A percentile compares a stretch with the other conserved stretches of the same genome.
phyloP scores from a whole-genome alignment of 202 grass and related monocot species.

The Setaria italica region DNA sequence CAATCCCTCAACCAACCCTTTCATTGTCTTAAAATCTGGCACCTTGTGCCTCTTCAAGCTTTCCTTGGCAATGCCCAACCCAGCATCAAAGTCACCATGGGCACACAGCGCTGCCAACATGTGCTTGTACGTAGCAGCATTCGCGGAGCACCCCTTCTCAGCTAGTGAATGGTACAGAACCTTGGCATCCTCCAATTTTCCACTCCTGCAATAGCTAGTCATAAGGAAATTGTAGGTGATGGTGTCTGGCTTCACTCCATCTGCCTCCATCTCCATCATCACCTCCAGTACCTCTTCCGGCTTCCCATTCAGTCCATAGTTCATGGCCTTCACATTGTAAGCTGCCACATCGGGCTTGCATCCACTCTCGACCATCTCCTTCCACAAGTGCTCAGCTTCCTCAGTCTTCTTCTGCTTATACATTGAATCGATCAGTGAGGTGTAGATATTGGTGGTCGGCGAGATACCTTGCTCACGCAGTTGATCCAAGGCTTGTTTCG shows the following conservation, averaged over 20 bases:
- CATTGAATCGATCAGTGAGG: conserved; percentile 66
- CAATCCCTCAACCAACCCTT: conserved; percentile 66
- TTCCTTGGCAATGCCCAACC: conserved; percentile 65
- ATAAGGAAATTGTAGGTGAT: conserved; percentile 87
- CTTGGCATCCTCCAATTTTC: conserved; percentile 63
- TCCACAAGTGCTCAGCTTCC: conserved; percentile 67
- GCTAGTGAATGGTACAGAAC: conserved; percentile 53
- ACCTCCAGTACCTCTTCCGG: conserved; percentile 52
- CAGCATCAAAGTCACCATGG: conserved; percentile 65
- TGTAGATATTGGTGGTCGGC: conserved; percentile 64
- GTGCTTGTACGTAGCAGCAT: conserved; percentile 57
- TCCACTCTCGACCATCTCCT: conserved; percentile 68
- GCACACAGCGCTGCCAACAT: conserved; percentile 53
- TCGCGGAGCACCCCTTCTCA: conserved; percentile 56
- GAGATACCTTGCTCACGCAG: conserved; percentile 63
- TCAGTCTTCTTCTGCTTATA: conserved; percentile 58
- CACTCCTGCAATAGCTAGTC: conserved; percentile 56
- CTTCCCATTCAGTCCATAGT: conserved; percentile 41
- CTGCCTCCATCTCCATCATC: conserved; percentile 66
- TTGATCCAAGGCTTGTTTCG: conserved; percentile 54
- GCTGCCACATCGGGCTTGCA: conserved; percentile 51
- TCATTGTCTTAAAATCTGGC: conserved; percentile 61
- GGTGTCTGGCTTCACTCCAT: conserved; percentile 58
- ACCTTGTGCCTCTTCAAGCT: conserved; percentile 64
- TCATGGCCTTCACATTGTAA: conserved; percentile 71